Percentiles rank a stretch among this genome's conserved stretches.
These are phyloP conservation scores for Musa schizocarpa DNA, from an alignment of 176 grass and related monocot genomes.

Conservation along the genomic window DNA sequence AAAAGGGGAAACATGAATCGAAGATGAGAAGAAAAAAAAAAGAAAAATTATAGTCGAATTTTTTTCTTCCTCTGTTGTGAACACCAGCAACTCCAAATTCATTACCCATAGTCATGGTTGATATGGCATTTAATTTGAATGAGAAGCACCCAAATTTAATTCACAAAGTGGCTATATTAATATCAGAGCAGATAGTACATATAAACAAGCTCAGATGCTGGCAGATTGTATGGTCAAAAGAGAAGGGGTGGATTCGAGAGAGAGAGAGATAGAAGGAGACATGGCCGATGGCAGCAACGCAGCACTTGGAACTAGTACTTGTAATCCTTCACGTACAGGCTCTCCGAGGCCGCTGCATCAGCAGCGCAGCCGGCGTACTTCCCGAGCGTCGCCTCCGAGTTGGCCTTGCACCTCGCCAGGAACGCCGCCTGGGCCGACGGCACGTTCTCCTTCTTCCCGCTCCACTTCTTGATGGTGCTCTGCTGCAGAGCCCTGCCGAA, in stretches of 20 bases:
- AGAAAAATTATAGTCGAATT: no score
- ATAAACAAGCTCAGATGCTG: neutral
- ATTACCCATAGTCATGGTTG: no score
- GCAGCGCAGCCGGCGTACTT: slow-evolving; percentile 48
- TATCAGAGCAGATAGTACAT: neutral
- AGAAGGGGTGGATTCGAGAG: neutral
- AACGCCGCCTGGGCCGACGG: slow-evolving; percentile 58
- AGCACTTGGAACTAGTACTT: slow-evolving; percentile 39
- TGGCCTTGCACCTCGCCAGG: slow-evolving; percentile 73
- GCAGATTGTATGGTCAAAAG: neutral
- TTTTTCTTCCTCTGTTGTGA: no score
- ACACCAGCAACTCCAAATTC: no score
- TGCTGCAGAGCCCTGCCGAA: slow-evolving; percentile 86
- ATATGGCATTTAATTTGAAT: no score
- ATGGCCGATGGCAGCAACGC: neutral
- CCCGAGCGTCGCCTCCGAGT: slow-evolving; percentile 68
- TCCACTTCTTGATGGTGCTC: slow-evolving; percentile 98
- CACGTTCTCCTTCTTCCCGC: slow-evolving; percentile 70
- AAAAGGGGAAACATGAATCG: no score
- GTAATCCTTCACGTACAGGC: slow-evolving; percentile 78
- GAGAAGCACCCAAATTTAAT: no score
- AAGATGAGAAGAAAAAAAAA: no score
- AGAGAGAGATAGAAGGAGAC: neutral
- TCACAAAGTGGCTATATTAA: no score
- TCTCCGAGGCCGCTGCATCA: slow-evolving; percentile 71